Evolutionary conservation across 495 filamentous ascomycete species (phyloP).

Genomic region (Lophiostoma macrostomum): DNA sequence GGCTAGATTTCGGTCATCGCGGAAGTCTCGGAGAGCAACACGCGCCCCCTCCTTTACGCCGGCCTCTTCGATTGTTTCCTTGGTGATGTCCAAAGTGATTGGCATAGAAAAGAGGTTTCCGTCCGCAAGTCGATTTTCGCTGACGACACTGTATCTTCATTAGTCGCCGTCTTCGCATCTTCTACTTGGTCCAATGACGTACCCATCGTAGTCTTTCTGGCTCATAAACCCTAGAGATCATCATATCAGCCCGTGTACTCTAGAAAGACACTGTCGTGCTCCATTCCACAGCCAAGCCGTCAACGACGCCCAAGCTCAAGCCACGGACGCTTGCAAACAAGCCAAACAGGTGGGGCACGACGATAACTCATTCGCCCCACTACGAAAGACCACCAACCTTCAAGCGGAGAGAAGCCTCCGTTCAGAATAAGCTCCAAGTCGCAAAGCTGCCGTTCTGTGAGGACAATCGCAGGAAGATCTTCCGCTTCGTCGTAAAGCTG

Average conservation of each 20-base stretch:
- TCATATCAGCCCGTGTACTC: constrained; percentile 32
- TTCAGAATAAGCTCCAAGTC: constrained; percentile 95
- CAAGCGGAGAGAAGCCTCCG: constrained; percentile 94
- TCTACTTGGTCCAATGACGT: constrained; percentile 35
- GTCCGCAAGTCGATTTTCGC: constrained; percentile 76
- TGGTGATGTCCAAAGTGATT: constrained; percentile 83
- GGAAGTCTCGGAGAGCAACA: constrained; percentile 87
- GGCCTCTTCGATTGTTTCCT: constrained; percentile 66
- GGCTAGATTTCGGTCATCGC: constrained; percentile 91
- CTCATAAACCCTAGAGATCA: constrained; percentile 79
- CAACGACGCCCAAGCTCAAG: no score
- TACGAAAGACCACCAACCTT: constrained; percentile 74
- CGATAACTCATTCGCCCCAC: no score
- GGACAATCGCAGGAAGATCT: constrained; percentile 74
- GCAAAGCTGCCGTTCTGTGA: constrained; percentile 92
- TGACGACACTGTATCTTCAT: constrained; percentile 82
- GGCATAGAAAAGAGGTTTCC: constrained; percentile 96
- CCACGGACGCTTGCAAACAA: no score
- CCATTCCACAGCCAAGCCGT: no score
- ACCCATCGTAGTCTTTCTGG: constrained; percentile 94
- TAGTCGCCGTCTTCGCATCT: no score
- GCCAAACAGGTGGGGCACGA: constrained; percentile 21
- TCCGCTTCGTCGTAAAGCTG: constrained; percentile 82
- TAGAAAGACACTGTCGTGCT: background rate
- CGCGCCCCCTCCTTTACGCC: constrained; percentile 74